A percentile compares a stretch with the other conserved stretches of the same genome.
Evolutionary conservation across 2,329 filamentous ascomycete species (phyloP).

Genomic region (Albifimbria verrucaria): DNA sequence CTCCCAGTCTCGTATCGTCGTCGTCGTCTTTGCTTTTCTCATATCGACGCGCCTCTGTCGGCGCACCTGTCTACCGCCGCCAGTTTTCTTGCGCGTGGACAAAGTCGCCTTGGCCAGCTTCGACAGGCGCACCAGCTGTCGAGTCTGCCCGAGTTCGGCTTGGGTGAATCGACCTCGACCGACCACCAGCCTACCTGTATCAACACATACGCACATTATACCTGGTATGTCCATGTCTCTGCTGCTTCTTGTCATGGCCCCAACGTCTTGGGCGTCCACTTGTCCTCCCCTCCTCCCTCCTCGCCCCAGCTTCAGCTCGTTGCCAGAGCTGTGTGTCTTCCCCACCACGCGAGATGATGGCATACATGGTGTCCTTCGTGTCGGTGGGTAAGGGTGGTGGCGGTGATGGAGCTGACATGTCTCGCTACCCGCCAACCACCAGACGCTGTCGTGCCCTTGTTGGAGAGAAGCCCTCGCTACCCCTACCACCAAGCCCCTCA

Average conservation of each 20-base stretch:
- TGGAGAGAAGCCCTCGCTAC: not conserved
- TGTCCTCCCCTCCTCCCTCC: not conserved
- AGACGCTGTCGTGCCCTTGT: not conserved
- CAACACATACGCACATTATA: not conserved
- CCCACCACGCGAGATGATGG: slow-evolving; percentile 4
- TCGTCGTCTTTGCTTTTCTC: not conserved
- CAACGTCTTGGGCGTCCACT: too few relatives aligned
- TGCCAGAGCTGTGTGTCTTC: too few relatives aligned
- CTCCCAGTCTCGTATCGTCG: not conserved
- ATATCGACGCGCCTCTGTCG: not conserved
- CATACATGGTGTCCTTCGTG: slow-evolving; percentile 7
- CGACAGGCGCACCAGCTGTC: not conserved
- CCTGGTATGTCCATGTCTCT: not conserved
- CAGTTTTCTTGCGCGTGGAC: not conserved
- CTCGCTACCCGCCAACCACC: not conserved
- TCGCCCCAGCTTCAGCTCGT: not conserved
- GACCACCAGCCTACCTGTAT: not conserved
- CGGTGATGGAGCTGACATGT: not conserved
- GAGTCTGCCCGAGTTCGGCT: not conserved
- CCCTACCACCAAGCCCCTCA: not conserved
- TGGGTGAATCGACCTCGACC: not conserved
- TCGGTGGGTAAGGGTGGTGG: slow-evolving; percentile 1
- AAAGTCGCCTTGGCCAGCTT: not conserved
- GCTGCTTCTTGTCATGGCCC: too few relatives aligned
- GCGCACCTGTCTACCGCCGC: not conserved